Base-by-base conservation (phyloP, 768 basidiomycete genomes). In the Lepiota brunneoincarnata region DNA sequence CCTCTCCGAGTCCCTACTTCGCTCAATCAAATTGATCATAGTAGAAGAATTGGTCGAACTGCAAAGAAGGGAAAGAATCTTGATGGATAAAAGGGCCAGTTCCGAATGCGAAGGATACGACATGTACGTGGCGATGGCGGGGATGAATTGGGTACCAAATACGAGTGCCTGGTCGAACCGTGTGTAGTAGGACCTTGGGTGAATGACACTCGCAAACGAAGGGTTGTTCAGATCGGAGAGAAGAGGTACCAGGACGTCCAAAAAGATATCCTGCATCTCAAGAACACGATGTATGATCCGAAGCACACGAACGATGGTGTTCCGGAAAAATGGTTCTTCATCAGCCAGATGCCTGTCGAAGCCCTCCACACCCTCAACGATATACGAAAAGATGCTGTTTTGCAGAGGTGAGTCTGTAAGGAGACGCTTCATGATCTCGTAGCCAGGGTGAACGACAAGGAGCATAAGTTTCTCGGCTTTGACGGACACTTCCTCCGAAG, bases 181-280 rank as follows among this genome's bases (percentile, higher is more conserved):
- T 17, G 80, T 83, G 72, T 87, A 90, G 63, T 80, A 86, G 2
- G 87, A 88, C 9, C 84, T 79, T 0, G 87, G 74, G 56, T 83
- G 80, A 14, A 82, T 67, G 6, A 72, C 75, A 24, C 83, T 83
- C 21, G 83, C 69, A 42, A 86, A 64, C 0, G 79, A 67, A 0
- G 79, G 67, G 56, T 78, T 80, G 56, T 82, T 82, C 54, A 84
- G 75, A 51, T 92, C 87, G 17, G 81, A 73, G 6, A 95, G 78
- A 18, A 88, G 71, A 2, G 93, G 92, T 2, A 96, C 72, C 45
- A 96, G 80, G 20, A 94, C 85, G 51, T 98, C 93, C 38, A 94
- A 76, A 75, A 95, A 97, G 51, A 93, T 80, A 46, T 89, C 86
- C 64, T 98, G 94, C 23, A 93, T 79, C 58, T 93, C 90, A 54